These are phyloP conservation scores for Tylopilus sp. DNA, from an alignment of 1,284 basidiomycete genomes.

Conservation along the genomic window DNA sequence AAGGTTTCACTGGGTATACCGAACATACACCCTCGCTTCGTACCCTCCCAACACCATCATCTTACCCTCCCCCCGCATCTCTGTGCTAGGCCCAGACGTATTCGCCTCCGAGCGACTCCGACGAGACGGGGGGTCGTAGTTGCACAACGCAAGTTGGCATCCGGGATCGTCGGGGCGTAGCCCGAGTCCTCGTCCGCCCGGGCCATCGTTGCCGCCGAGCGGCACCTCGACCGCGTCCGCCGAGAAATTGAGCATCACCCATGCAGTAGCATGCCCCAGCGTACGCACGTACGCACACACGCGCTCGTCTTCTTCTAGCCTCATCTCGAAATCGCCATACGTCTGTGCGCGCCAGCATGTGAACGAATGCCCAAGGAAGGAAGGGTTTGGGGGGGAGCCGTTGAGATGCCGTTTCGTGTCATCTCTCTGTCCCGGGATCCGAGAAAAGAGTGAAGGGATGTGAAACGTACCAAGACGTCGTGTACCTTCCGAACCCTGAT, in stretches of 20 bases:
- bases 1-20: neutral
- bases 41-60: slow-evolving; percentile 28
- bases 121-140: slow-evolving; percentile 19
- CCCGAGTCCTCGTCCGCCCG: slow-evolving; percentile 1
- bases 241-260: slow-evolving; percentile 54
- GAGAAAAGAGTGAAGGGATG: too few species aligned
- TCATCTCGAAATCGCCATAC: slow-evolving; percentile 52
- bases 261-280: slow-evolving; percentile 34
- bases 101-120: too few species aligned
- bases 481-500: slow-evolving; percentile 51
- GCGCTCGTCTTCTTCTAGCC: slow-evolving; percentile 43
- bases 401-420: too few species aligned
- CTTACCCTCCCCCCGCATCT: neutral
- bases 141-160: slow-evolving; percentile 27
- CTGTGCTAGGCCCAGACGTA: neutral
- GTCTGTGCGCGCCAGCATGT: neutral
- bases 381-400: too few species aligned
- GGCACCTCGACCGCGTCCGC: slow-evolving; percentile 31
- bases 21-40: slow-evolving; percentile 37
- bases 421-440: too few species aligned
- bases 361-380: too few species aligned
- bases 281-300: slow-evolving; percentile 57
- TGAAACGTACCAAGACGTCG: slow-evolving; percentile 46
- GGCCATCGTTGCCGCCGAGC: neutral
- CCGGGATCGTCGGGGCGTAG: neutral